These are phyloP conservation scores for Xanthoceras sorbifolium DNA, from an alignment of 345 rosid genomes.

Conservation along the genomic window DNA sequence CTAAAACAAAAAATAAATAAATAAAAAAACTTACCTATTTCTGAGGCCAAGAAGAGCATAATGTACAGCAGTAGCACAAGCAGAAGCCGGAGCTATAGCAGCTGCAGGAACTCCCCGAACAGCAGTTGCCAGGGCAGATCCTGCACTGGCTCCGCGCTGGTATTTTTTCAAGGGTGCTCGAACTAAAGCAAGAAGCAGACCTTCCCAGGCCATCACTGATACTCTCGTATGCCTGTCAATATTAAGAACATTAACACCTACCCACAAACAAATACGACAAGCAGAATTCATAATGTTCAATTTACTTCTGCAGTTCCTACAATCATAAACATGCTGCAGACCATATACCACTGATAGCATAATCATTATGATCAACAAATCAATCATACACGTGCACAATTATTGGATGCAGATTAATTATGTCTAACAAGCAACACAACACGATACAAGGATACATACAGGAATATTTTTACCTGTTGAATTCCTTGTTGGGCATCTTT, in stretches of 20 bases:
- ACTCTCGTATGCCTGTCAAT: conserved; percentile 76
- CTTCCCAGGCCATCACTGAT: conserved; percentile 88
- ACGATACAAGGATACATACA: conserved; percentile 10
- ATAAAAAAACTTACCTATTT: conserved; percentile 61
- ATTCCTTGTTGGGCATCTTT: conserved; percentile 87
- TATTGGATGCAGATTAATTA: not conserved
- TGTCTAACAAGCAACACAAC: not conserved
- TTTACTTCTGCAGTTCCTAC: not conserved
- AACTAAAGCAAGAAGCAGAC: conserved; percentile 87
- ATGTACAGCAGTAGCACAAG: conserved; percentile 81
- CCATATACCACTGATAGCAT: not conserved
- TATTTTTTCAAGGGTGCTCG: conserved; percentile 71
- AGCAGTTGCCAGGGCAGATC: conserved; percentile 81
- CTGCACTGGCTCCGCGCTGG: conserved; percentile 86
- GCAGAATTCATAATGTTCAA: not conserved
- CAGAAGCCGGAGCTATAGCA: conserved; percentile 88
- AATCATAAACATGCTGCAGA: not conserved
- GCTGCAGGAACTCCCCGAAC: conserved; percentile 87
- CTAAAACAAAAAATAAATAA: not conserved
- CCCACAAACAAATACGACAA: not conserved
- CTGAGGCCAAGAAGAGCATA: conserved; percentile 83
- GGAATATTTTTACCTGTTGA: conserved; percentile 57
- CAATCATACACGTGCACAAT: not conserved
- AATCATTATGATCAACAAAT: not conserved
- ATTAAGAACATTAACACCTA: conserved; percentile 21